Evolutionary conservation across 768 basidiomycete genomes (phyloP), one percentile per base, ranked within the genome.

Genomic region (Pleurotus giganteus): DNA sequence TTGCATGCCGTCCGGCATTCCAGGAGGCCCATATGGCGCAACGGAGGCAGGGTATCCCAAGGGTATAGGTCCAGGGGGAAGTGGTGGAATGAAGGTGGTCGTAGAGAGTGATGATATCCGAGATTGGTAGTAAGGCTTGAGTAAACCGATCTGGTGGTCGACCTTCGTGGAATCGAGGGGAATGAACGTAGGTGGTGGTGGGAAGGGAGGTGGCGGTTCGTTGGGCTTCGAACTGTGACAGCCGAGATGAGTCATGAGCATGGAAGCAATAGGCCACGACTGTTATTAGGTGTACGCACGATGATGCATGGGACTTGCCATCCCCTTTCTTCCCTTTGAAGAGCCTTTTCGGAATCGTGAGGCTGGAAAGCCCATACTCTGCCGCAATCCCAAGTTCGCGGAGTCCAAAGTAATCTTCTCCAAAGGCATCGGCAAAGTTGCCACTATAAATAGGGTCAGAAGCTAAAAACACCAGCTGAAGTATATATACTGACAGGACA

Each of bases 401-500:
- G 24, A 98, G 77, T 9, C 95, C 95, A 11, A 98, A 80, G 71
- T 95, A 96, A 68, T 98, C 95, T 62, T 94, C 94, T 28, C 94
- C 94, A 13, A 95, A 79, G 13, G 85, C 77, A 47, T 93, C 91
- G 0, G 91, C 87, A 67, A 96, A 94, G 63, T 91, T 88, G 50
- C 94, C 94, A 64, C 88, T 89, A 63, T 1, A 55, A 13, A 45
- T 24, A 45, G 60, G 2, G 49, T 56, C 31, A 42, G 36, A 28
- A 57, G 19, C 31, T 32, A 17, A 17, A 53, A 50, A 19, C n/a
- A 8, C 19, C 17, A 8, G 6, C 28, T 24, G 13, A 60, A 29
- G 53, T 63, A 19, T 49, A 13, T 34, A 24, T 13, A 34, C 56
- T 24, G 43, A 69, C 88, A 85, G 83, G 17, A 84, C 77, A 44